Evolutionary conservation across 352 stramenopile species (phyloP), one percentile per base, ranked within the genome.

Genomic region (Phytopythium cucurbitacearum): DNA sequence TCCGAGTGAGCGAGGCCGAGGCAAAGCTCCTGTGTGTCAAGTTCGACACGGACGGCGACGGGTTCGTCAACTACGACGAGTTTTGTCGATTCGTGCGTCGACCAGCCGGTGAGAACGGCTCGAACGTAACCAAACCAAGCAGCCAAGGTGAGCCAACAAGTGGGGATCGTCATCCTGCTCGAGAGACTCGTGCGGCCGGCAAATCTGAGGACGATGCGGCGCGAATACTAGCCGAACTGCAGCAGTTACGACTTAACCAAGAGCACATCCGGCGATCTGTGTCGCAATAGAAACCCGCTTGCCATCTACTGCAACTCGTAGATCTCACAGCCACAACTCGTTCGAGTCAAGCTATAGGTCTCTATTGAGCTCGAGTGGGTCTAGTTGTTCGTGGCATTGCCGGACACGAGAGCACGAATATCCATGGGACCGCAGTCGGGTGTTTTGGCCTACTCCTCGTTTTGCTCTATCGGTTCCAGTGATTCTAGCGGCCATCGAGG

Each of bases 401-500:
- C 21, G 21, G 21, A 28, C 21, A 28, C 21, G 21, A 2, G 21
- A 28, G 21, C 21, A 28, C 21, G 21, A 28, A 28, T 2, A 28
- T 2, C 21, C 21, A 28, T 28, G 21, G 21, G 21, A 28, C 21
- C 21, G 21, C 21, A 28, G 21, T 28, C 21, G 21, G 21, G 21
- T 28, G 21, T 37, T 52, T 40, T 40, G n/a, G 56, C 16, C 40
- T n/a, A 45, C 45, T 47, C 44, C 36, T 42, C 6, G 21, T 40
- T 56, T 8, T n/a, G 51, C 56, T 72, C 65, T 12, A 82, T 57
- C 13, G 77, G 76, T 8, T 75, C 51, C 15, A 94, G 60, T 6
- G 68, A 67, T 51, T 92, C 72, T 3, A 94, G 72, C 21, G 81
- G 80, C 84, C 84, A 94, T 11, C 81, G 81, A 9, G 84, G 84